Evolutionary conservation across 2,329 filamentous ascomycete genomes (phyloP).

Genomic region (Cordyceps pruinosa): DNA sequence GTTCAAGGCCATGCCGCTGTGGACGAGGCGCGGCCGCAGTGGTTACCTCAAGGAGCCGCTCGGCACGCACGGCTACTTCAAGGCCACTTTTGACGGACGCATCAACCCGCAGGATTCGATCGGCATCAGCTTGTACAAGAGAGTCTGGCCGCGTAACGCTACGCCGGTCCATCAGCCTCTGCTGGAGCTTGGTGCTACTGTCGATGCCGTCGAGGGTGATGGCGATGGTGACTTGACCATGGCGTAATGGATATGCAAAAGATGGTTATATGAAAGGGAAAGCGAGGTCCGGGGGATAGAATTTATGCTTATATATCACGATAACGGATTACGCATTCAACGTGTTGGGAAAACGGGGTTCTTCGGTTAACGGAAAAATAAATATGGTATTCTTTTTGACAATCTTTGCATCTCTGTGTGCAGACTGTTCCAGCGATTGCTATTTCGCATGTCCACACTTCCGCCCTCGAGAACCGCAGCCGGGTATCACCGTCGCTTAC

Average conservation of each 20-base stretch:
- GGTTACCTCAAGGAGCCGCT: constrained; percentile 92
- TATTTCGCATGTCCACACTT: neutral
- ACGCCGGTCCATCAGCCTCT: constrained; percentile 37
- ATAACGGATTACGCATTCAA: constrained; percentile 9
- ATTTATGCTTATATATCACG: constrained; percentile 6
- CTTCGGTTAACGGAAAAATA: neutral
- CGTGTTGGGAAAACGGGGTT: constrained; percentile 4
- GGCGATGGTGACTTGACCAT: constrained; percentile 31
- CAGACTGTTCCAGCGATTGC: neutral
- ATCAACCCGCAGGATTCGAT: constrained; percentile 95
- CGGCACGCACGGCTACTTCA: constrained; percentile 99
- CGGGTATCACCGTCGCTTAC: neutral
- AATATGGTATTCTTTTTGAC: neutral
- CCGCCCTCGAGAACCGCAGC: neutral
- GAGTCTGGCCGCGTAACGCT: constrained; percentile 72
- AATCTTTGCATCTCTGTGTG: too few species aligned
- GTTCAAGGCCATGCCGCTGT: constrained; percentile 95
- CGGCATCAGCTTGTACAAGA: constrained; percentile 82
- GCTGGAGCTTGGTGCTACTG: constrained; percentile 27
- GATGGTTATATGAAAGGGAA: neutral
- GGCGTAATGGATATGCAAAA: constrained; percentile 15
- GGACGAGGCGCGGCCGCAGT: constrained; percentile 81
- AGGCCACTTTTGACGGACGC: constrained; percentile 92
- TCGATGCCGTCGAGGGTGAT: constrained; percentile 15
- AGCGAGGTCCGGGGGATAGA: neutral